Base-by-base conservation (phyloP, 2,329 filamentous ascomycete genomes). In the Trichoderma afroharzianum region DNA sequence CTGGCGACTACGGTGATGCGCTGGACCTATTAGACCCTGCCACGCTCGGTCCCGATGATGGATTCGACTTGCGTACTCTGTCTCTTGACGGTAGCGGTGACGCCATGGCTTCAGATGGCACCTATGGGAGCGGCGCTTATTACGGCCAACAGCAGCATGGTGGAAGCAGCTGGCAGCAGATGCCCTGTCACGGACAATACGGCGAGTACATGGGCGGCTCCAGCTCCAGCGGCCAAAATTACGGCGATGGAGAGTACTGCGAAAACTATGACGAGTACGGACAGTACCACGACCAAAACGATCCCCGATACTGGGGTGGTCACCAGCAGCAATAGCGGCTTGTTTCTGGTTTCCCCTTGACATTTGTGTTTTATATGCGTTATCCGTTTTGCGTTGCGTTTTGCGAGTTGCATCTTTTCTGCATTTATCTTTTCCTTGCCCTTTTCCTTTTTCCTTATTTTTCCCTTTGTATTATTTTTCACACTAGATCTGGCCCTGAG, bases 31-130 rank as follows among this genome's bases (percentile, higher is more conserved):
- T 79, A 15, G 78, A 79, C 72, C 77, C 78, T 61, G 75, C 76
- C 24, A 73, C 74, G 71, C 75, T 80, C 57, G 72, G 74, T 26
- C 78, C 77, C 1, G 78, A 80, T n/a, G 78, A 79, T 32, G 77
- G 74, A n/a, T 79, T 79, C 70, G 78, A 79, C 50, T 70, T 79
- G 50, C 53, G 67, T 11, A 59, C 67, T 26, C 63, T 72, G 6
- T 70, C 67, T 15, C 30, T 70, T 7, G 59, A 62, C 58, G 64
- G 30, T 18, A 18, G 58, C 68, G 50, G 62, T 14, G 26, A 39
- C 3, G 32, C 61, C 61, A 59, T 36, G 43, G 21, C 7, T 36
- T 67, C 63, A 4, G 47, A 66, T 11, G 57, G 47, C 15, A 39
- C 26, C n/a, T 68, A 71, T 4, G 63, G 62, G 12, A 30, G 33